These are phyloP conservation scores for Elsinoe perseae DNA, from an alignment of 2,329 filamentous ascomycete genomes.

Conservation along the genomic window DNA sequence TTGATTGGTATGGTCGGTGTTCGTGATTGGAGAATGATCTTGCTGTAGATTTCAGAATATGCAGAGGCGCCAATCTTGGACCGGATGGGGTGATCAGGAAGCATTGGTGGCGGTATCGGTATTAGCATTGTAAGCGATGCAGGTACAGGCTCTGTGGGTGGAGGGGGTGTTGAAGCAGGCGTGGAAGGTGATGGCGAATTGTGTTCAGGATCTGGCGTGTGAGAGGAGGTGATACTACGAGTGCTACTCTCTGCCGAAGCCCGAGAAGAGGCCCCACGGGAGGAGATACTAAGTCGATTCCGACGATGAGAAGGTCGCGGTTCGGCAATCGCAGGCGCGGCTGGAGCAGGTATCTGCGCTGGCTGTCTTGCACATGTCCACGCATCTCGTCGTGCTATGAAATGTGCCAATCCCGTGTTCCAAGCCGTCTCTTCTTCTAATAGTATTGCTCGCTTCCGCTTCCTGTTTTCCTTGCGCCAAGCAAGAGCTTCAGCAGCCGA, in stretches of 20 bases:
- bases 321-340: background rate
- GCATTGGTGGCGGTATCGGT: conserved; percentile 63
- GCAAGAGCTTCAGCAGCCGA: conserved; percentile 31
- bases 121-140: conserved; percentile 42
- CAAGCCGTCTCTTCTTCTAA: conserved; percentile 46
- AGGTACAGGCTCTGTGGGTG: conserved; percentile 18
- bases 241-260: conserved; percentile 18
- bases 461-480: conserved; percentile 27
- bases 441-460: conserved; percentile 31
- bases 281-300: conserved; percentile 20
- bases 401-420: conserved; percentile 78
- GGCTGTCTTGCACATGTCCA: conserved; percentile 64
- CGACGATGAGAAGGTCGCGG: conserved; percentile 12
- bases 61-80: conserved; percentile 63
- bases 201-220: conserved; percentile 17
- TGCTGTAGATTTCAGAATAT: conserved; percentile 80
- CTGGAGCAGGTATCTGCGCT: background rate
- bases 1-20: conserved; percentile 86
- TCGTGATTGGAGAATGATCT: conserved; percentile 71
- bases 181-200: conserved; percentile 9
- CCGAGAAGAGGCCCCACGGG: conserved; percentile 14
- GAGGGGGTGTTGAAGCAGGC: conserved; percentile 17
- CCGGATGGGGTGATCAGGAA: conserved; percentile 71
- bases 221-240: conserved; percentile 35
- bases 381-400: conserved; percentile 65